Evolutionary conservation across 2,329 filamentous ascomycete species (phyloP).

Genomic region (Cordyceps cicadae): DNA sequence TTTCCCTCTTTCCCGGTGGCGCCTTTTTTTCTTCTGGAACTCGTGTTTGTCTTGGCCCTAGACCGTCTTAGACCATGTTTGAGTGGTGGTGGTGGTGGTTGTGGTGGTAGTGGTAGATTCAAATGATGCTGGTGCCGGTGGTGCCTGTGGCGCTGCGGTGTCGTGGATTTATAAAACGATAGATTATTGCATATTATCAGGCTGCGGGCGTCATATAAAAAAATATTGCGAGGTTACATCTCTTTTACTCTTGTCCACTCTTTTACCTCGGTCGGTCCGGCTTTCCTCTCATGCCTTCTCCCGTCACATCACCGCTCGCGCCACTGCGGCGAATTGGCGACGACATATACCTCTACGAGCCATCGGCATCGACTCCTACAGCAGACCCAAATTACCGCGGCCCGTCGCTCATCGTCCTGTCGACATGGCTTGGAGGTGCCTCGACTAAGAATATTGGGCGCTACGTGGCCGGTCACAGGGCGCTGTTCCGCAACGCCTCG

Average conservation of each 20-base stretch:
- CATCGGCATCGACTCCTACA: background rate
- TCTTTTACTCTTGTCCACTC: background rate
- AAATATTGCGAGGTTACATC: background rate
- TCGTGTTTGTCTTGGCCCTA: background rate
- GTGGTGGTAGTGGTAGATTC: background rate
- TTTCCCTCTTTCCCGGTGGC: background rate
- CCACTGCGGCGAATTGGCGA: constrained; percentile 4
- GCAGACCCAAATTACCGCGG: background rate
- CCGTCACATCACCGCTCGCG: background rate
- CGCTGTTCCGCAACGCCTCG: background rate
- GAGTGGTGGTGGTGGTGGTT: background rate
- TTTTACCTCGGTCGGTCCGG: background rate
- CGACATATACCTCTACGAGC: constrained; percentile 10
- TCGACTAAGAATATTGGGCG: background rate
- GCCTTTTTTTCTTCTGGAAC: background rate
- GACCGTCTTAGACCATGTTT: constrained; percentile 7
- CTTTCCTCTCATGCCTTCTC: background rate
- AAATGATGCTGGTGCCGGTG: background rate
- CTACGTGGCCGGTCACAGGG: constrained; percentile 5
- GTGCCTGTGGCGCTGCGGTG: too few relatives aligned
- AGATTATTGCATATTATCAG: background rate
- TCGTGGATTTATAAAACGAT: background rate
- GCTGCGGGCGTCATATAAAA: background rate
- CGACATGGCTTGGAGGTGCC: constrained; percentile 11
- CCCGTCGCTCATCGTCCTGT: constrained; percentile 5